Evolutionary conservation across 2,329 filamentous ascomycete species (phyloP).

Genomic region (Penicillium thymicola): DNA sequence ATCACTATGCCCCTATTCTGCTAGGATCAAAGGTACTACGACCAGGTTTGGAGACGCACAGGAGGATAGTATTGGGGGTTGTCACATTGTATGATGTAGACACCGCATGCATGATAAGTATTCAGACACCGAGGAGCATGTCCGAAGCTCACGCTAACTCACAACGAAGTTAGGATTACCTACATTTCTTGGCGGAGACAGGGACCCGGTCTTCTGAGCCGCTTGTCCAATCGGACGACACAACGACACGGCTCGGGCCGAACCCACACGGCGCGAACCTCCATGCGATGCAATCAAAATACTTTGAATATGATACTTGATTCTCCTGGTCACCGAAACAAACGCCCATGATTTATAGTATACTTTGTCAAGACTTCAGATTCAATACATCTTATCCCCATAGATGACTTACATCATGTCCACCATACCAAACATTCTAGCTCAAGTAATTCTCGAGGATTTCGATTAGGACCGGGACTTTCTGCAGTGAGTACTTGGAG

Average conservation of each 20-base stretch:
- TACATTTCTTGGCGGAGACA: neutral
- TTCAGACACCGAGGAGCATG: too few relatives aligned
- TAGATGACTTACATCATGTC: too few relatives aligned
- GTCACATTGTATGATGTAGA: neutral
- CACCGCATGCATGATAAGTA: neutral
- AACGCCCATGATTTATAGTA: too few relatives aligned
- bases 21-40: neutral
- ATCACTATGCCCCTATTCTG: neutral
- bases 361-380: too few relatives aligned
- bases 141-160: neutral
- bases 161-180: neutral
- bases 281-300: neutral
- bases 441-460: too few relatives aligned
- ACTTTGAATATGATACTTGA: too few relatives aligned
- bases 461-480: too few relatives aligned
- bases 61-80: neutral
- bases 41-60: neutral
- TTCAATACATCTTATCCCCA: too few relatives aligned
- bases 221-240: neutral
- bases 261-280: neutral
- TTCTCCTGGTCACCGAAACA: too few relatives aligned
- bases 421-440: too few relatives aligned
- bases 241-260: conserved; percentile 4
- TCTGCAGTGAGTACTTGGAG: too few relatives aligned
- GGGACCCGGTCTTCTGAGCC: neutral